phyloP scores from a whole-genome alignment of 1,284 basidiomycete genomes.

The Cryptococcus sp. region DNA sequence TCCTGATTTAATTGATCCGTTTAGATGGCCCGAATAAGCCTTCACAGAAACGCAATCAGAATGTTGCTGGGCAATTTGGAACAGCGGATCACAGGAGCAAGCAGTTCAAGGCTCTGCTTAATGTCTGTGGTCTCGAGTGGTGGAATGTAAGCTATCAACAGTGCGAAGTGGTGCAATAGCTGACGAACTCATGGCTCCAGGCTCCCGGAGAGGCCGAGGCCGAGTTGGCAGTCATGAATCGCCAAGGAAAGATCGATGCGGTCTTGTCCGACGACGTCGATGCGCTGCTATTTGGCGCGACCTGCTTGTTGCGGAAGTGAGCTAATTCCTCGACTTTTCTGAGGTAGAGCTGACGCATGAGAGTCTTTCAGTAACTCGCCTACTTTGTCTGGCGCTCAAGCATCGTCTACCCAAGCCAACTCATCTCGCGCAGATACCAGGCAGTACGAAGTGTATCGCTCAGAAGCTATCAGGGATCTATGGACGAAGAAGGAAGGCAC shows the following conservation, averaged over 20 bases:
- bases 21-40: slow-evolving; percentile 79
- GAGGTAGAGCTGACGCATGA: background rate
- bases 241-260: slow-evolving; percentile 79
- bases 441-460: slow-evolving; percentile 67
- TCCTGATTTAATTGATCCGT: background rate
- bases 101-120: slow-evolving; percentile 77
- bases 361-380: slow-evolving; percentile 64
- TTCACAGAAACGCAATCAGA: slow-evolving; percentile 70
- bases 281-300: slow-evolving; percentile 85
- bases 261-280: slow-evolving; percentile 89
- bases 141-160: slow-evolving; percentile 61
- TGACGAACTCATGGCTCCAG: slow-evolving; percentile 45
- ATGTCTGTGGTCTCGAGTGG: slow-evolving; percentile 87
- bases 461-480: slow-evolving; percentile 56
- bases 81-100: slow-evolving; percentile 65
- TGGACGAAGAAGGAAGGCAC: slow-evolving; percentile 32
- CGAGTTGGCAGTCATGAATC: slow-evolving; percentile 84
- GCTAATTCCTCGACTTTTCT: slow-evolving; percentile 17
- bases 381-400: slow-evolving; percentile 63
- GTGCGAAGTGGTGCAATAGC: background rate
- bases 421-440: slow-evolving; percentile 66
- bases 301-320: slow-evolving; percentile 74
- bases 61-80: slow-evolving; percentile 53
- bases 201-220: slow-evolving; percentile 97
- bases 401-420: slow-evolving; percentile 20